Conservation (phyloP, 2,329 filamentous ascomycete genomes). For the Ophiostoma tasmaniense region DNA sequence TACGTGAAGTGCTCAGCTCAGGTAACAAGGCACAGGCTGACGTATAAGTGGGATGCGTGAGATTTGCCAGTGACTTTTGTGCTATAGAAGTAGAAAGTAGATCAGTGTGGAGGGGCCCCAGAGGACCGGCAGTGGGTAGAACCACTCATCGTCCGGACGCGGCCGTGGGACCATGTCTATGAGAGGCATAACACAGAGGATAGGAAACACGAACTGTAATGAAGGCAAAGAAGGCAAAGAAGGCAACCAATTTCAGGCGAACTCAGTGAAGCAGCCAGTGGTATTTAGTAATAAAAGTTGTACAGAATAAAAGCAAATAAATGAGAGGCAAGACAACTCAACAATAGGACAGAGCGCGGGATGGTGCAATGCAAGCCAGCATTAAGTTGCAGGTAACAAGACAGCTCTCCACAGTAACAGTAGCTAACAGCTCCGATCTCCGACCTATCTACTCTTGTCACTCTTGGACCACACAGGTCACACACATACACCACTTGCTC, state of each 20-base stretch:
- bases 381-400: background rate
- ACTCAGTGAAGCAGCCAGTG: background rate
- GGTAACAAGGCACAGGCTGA: background rate
- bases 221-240: background rate
- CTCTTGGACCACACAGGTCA: background rate
- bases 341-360: background rate
- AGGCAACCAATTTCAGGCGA: no score
- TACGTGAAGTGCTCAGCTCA: background rate
- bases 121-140: background rate
- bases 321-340: background rate
- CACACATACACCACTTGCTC: background rate
- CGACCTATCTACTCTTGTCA: background rate
- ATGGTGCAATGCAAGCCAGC: slow-evolving; percentile 1
- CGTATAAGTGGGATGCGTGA: background rate
- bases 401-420: background rate
- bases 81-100: background rate
- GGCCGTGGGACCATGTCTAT: background rate
- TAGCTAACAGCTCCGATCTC: background rate
- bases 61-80: background rate
- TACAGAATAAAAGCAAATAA: background rate
- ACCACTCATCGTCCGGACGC: background rate
- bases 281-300: background rate
- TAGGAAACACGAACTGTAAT: background rate
- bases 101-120: background rate
- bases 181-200: background rate